Evolutionary conservation across 805 yeast species (phyloP).

Genomic region (Ogataea ganodermae): DNA sequence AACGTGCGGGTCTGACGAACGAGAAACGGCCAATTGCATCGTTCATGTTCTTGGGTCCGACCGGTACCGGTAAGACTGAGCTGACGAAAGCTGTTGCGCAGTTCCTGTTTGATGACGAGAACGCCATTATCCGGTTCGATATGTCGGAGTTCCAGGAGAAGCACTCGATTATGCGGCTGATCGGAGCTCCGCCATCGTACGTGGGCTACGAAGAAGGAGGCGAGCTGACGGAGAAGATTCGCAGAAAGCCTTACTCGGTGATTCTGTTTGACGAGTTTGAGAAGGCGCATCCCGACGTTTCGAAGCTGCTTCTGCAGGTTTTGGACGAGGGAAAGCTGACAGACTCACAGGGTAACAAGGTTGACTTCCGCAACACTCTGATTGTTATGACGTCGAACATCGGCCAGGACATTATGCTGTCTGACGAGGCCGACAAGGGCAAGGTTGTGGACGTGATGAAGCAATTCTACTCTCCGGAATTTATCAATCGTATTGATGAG

Average conservation of each 20-base stretch:
- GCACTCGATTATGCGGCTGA: slow-evolving; percentile 84
- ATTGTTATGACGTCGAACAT: slow-evolving; percentile 96
- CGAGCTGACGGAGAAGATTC: slow-evolving; percentile 92
- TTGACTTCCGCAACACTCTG: slow-evolving; percentile 92
- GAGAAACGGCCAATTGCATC: slow-evolving; percentile 96
- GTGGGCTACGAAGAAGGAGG: slow-evolving; percentile 97
- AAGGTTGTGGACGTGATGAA: slow-evolving; percentile 70
- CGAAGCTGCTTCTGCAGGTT: slow-evolving; percentile 86
- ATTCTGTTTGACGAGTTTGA: slow-evolving; percentile 95
- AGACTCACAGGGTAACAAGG: slow-evolving; percentile 91
- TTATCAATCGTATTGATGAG: slow-evolving; percentile 91
- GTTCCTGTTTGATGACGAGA: slow-evolving; percentile 86
- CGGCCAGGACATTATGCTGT: slow-evolving; percentile 85
- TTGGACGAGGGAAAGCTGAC: slow-evolving; percentile 94
- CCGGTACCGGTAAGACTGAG: slow-evolving; percentile 98
- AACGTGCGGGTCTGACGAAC: slow-evolving; percentile 93
- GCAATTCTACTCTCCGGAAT: slow-evolving; percentile 86
- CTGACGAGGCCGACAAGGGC: slow-evolving; percentile 63
- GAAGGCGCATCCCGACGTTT: slow-evolving; percentile 95
- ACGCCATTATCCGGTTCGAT: slow-evolving; percentile 86
- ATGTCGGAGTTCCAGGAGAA: slow-evolving; percentile 98
- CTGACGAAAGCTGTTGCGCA: slow-evolving; percentile 90
- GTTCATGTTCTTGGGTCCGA: slow-evolving; percentile 95
- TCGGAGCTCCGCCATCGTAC: slow-evolving; percentile 98
- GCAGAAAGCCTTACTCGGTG: slow-evolving; percentile 93